Base-by-base conservation (phyloP, 1,284 basidiomycete species). In the Rhodofomes roseus region DNA sequence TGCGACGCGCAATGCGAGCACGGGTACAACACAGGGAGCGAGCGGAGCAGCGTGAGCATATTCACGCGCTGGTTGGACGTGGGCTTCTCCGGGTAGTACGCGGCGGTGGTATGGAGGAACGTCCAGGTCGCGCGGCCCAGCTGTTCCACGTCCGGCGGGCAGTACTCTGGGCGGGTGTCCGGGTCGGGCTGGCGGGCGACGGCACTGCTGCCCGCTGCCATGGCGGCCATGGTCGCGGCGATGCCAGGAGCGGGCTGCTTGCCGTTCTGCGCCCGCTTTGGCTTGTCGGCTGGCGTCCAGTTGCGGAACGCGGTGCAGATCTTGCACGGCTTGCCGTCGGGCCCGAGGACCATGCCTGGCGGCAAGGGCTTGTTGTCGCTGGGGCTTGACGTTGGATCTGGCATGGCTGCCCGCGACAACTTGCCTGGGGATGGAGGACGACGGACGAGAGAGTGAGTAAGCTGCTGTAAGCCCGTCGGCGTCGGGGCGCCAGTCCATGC, bases 111-210 rank as follows among this genome's bases (percentile, higher is more conserved):
- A 72, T 98, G 95, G 39, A 98, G 81, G 82, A 98, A 97, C 20
- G 94, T 91, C 95, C 95, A 98, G 3, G 95, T 96, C 53, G 95
- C 89, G 55, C 87, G 85, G 5, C 95, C 95, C 43, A 98, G 86
- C 59, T 85, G 80, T 67, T 94, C 92, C 48, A 89, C 87, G 73
- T 97, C 95, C 0, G 93, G 86, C 12, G 95, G 95, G 69, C 95
- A 97, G 62, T 91, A 78, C 25, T 77, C 76, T 1, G 85, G 83
- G 50, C 78, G 81, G n/a, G 69, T 70, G n/a, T 80, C 76, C 16
- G 65, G 62, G 27, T 74, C 65, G 2, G 72, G 69, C 34, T 73
- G 68, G 0, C 77, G 72, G 18, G 76, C 68, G 14, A 78, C 68
- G 11, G 50, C 31, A 9, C 73, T 69, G 61, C 67, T 69, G 0